These are phyloP conservation scores for Rhynchospora breviuscula DNA, from an alignment of 176 grass and related monocot genomes.

Conservation along the genomic window DNA sequence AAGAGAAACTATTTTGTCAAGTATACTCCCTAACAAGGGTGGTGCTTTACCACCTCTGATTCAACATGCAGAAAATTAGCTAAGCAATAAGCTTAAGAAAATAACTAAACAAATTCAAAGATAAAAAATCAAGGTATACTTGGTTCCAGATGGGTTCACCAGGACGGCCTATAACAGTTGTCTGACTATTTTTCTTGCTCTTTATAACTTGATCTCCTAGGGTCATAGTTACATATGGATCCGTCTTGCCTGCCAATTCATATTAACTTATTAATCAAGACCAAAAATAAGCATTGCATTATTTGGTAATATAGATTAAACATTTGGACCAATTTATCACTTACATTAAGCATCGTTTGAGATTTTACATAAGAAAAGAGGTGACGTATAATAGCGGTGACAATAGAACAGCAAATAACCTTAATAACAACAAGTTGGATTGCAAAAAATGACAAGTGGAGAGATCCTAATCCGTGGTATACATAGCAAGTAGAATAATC, in stretches of 20 bases:
- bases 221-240: constrained; percentile 87
- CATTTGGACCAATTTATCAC: not conserved
- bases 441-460: not conserved
- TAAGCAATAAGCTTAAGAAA: not conserved
- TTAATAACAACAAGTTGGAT: not conserved
- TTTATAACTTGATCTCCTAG: constrained; percentile 87
- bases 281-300: not conserved
- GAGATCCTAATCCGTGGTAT: not conserved
- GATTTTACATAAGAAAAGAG: not conserved
- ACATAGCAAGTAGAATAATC: not conserved
- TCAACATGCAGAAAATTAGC: not conserved
- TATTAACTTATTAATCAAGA: not conserved
- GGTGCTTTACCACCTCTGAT: too few relatives aligned
- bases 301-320: not conserved
- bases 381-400: not conserved
- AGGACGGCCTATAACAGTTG: constrained; percentile 80
- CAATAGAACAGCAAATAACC: not conserved
- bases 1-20: not conserved
- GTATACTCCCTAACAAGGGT: not conserved
- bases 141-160: constrained; percentile 98
- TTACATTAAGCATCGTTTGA: not conserved
- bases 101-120: not conserved
- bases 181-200: constrained; percentile 99
- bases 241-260: constrained; percentile 67
- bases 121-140: constrained; percentile 35